Percentiles rank a stretch among this genome's conserved stretches.
These are phyloP conservation scores for Symbiotaphrina buchneri DNA, from an alignment of 495 filamentous ascomycete species.

Conservation along the genomic window DNA sequence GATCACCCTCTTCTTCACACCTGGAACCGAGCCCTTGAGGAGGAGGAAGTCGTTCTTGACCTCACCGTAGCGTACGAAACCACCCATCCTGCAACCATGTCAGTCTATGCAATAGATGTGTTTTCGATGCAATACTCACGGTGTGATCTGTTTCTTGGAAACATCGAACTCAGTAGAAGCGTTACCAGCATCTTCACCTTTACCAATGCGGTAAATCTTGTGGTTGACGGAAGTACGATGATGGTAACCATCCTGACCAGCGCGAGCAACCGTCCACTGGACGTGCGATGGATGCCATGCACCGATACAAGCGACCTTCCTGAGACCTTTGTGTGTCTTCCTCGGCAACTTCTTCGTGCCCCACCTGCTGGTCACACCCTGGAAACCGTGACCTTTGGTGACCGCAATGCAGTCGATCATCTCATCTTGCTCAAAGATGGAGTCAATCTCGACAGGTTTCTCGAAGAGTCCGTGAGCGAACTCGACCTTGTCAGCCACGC, in stretches of 20 bases:
- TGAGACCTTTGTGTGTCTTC: conserved; percentile 99
- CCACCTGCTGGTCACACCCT: conserved; percentile 94
- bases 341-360: conserved; percentile 99
- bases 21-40: conserved; percentile 91
- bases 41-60: conserved; percentile 99
- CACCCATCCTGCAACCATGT: conserved; percentile 54
- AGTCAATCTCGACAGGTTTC: conserved; percentile 82
- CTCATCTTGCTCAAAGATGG: conserved; percentile 99
- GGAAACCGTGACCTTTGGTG: conserved; percentile 98
- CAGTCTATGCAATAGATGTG: conserved; percentile 1
- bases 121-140: conserved; percentile 39
- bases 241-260: conserved; percentile 99
- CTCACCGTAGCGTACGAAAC: conserved; percentile 97
- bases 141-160: conserved; percentile 98
- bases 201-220: conserved; percentile 98
- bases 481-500: conserved; percentile 83
- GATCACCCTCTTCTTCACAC: conserved; percentile 99
- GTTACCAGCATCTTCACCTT: conserved; percentile 68
- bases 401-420: conserved; percentile 99
- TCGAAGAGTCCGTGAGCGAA: conserved; percentile 91
- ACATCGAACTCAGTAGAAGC: conserved; percentile 89
- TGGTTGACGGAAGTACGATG: conserved; percentile 99
- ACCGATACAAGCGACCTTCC: conserved; percentile 99
- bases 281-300: conserved; percentile 99
- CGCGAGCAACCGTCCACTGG: conserved; percentile 99